Evolutionary conservation across 768 basidiomycete genomes (phyloP).

Genomic region (Termitomyces sp.): DNA sequence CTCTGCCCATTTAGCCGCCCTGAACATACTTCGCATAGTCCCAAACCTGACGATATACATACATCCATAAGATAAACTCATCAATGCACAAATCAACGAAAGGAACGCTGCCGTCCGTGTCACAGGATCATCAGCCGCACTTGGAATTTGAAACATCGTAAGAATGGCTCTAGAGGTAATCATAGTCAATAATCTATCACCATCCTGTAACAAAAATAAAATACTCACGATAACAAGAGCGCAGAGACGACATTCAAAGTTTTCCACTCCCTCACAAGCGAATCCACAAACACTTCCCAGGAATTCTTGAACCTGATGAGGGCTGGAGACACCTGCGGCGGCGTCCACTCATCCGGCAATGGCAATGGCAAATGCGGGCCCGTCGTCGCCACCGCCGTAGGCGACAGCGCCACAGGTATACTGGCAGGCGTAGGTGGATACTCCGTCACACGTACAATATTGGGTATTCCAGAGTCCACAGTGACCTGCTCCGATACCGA

Average conservation of each 20-base stretch:
- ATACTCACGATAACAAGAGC: slow-evolving; percentile 39
- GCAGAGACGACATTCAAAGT: slow-evolving; percentile 71
- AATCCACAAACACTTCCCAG: slow-evolving; percentile 54
- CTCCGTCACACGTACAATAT: slow-evolving; percentile 2
- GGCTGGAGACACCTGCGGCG: slow-evolving; percentile 53
- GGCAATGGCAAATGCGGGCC: slow-evolving; percentile 28
- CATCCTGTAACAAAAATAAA: neutral
- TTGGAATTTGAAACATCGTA: slow-evolving; percentile 57
- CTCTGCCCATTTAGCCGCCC: slow-evolving; percentile 70
- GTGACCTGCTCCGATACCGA: slow-evolving; percentile 9
- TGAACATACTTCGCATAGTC: slow-evolving; percentile 67
- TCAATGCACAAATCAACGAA: slow-evolving; percentile 61
- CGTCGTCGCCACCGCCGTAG: slow-evolving; percentile 13
- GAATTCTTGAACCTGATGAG: slow-evolving; percentile 55
- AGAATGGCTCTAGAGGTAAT: slow-evolving; percentile 53
- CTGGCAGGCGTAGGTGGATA: slow-evolving; percentile 4
- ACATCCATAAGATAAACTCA: slow-evolving; percentile 71
- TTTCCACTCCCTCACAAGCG: slow-evolving; percentile 70
- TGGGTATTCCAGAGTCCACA: slow-evolving; percentile 4
- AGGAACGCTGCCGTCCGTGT: slow-evolving; percentile 57
- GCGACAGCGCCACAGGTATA: slow-evolving; percentile 9
- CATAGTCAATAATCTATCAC: neutral
- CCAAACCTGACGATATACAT: slow-evolving; percentile 69
- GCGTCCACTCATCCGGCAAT: slow-evolving; percentile 50
- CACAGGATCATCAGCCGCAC: slow-evolving; percentile 52